Evolutionary conservation across 257 asterid species (phyloP), one percentile per base, ranked within the genome.

Genomic region (Solanum bulbocastanum): DNA sequence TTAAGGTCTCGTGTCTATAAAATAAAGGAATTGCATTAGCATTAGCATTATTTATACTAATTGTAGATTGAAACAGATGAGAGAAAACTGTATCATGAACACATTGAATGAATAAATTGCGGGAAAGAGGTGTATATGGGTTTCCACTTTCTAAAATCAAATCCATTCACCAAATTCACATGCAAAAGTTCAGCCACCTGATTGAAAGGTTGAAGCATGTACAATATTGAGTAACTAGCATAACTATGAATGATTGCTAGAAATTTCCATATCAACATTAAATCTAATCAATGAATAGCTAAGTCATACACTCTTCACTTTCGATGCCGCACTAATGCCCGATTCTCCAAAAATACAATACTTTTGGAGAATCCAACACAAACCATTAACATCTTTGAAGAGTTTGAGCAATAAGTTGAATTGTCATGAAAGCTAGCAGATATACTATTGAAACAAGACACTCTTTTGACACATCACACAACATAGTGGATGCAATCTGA

Each of bases 1-100:
- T 92, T 96, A 89, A 94, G 86, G 88, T 96, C 99, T 87, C 96
- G 94, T 11, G 98, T 94, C 99, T 97, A 90, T 87, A 91, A 20
- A 87, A 84, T 82, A 86, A 20, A 27, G 27, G 30, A 52, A 82
- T 32, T 32, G 22, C 8, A 5, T 49, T 30, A 20, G 44, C 69
- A 15, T 49, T 46, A 44, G 27, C 84, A 78, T 42, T 9, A 44
- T 9, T 82, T 82, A 30, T 20, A 32, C 85, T 44, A 81, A 23
- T 16, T 18, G 44, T 20, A 49, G 44, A 32, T 18, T 82, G 69
- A 32, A 82, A 49, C 11, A 52, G 39, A 20, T 11, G 11, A 49
- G 5, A 49, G 32, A 49, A 82, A 82, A 81, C 10, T 32, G 32
- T 82, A 49, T 32, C 86, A 5, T 46, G 44, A 82, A 49, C 22